Evolutionary conservation across 2,329 filamentous ascomycete genomes (phyloP), one percentile per base, ranked within the genome.

Genomic region (Aspergillus udagawae): DNA sequence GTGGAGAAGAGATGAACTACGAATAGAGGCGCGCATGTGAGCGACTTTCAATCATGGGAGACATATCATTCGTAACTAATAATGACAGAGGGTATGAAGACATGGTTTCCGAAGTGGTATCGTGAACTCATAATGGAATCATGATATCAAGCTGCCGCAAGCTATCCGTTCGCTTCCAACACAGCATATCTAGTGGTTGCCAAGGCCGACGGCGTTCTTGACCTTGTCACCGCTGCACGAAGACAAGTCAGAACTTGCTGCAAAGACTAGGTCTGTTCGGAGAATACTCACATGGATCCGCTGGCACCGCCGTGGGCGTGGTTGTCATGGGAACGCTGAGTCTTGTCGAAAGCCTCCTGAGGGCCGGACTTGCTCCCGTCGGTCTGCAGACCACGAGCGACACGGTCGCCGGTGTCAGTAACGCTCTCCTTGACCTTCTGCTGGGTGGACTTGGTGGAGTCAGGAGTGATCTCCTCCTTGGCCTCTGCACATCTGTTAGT

Each of bases 381-480:
- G 67, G 80, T 69, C 69, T 82, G 76, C 48, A 71, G 32, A 58
- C 80, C 79, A 62, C 82, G 82, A 65, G 77, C 72, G 61, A 80
- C 52, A 67, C 83, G 84, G 76, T 86, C 85, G 55, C 69, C 73
- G 56, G 78, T 77, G 65, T 83, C 82, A 60, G 83, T 86, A 68
- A 82, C 51, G 55, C 73, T 70, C 73, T 87, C 84, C 71, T 81
- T 82, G 61, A 81, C 63, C 79, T 86, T 84, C 62, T 85, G 75
- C 67, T 79, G 74, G 65, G 83, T 84, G 60, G 83, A 86, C 78
- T 87, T 87, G 74, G 79, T 73, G 69, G 78, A 79, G 72, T 86
- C 79, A 58, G 85, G 84, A 65, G 79, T 83, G 56, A 83, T 61
- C 66, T 80, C 76, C 80, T 86, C 83, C 69, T 76, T 73, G 60